A percentile compares a stretch with the other conserved stretches of the same genome.
Evolutionary conservation across 306 rosid genomes (phyloP).

Genomic region (Ceratonia siliqua): DNA sequence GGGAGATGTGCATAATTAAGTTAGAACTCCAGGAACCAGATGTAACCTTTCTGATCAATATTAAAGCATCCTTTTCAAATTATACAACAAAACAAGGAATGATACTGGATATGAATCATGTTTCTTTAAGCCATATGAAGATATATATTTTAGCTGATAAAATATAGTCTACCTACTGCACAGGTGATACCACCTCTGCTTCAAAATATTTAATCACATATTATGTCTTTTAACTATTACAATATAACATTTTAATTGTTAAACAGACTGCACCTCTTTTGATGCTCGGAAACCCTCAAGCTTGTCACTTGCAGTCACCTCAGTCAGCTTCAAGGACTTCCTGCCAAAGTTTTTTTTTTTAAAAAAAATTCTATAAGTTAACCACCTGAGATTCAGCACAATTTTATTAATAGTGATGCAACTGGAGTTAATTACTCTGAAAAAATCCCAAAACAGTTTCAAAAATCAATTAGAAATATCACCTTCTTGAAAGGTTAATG

Average conservation of each 20-base stretch:
- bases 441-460: slow-evolving; percentile 22
- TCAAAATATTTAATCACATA: slow-evolving; percentile 12
- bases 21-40: slow-evolving; percentile 18
- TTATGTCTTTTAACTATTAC: background rate
- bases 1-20: background rate
- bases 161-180: background rate
- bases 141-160: background rate
- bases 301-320: slow-evolving; percentile 90
- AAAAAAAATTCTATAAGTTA: slow-evolving; percentile 11
- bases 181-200: background rate
- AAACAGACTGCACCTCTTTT: slow-evolving; percentile 70
- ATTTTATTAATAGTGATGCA: slow-evolving; percentile 14
- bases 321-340: slow-evolving; percentile 72
- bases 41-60: background rate
- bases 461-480: background rate
- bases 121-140: background rate
- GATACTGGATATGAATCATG: background rate
- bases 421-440: slow-evolving; percentile 2
- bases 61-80: slow-evolving; percentile 1
- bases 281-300: slow-evolving; percentile 92
- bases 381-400: background rate
- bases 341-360: slow-evolving; percentile 42
- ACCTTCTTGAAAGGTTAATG: background rate
- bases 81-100: background rate
- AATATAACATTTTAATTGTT: background rate